A percentile compares a stretch with the other conserved stretches of the same genome.
These are phyloP conservation scores for Arxiozyma slooffiae DNA, from an alignment of 1,139 yeast genomes.

Conservation along the genomic window DNA sequence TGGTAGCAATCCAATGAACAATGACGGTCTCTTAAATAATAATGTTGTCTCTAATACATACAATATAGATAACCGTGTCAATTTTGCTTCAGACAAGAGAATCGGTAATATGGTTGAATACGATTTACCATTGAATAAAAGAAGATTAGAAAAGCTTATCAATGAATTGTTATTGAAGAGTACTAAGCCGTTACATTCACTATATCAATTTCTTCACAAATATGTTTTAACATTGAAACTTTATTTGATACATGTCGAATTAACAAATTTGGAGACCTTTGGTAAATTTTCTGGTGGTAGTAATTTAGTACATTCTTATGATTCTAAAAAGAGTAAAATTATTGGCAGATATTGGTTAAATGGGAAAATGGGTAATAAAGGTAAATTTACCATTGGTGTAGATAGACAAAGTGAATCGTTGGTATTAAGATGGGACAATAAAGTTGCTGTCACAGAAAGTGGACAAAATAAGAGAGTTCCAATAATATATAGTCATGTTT, in stretches of 20 bases:
- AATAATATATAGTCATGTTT: slow-evolving; percentile 24
- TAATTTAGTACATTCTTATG: slow-evolving; percentile 55
- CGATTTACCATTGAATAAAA: slow-evolving; percentile 31
- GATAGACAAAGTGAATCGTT: slow-evolving; percentile 41
- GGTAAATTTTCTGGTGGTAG: slow-evolving; percentile 59
- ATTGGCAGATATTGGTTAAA: slow-evolving; percentile 63
- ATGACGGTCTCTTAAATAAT: background rate
- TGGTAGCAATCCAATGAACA: background rate
- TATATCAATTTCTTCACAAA: slow-evolving; percentile 59
- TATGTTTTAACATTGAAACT: slow-evolving; percentile 69
- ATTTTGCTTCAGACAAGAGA: background rate
- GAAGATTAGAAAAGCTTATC: slow-evolving; percentile 35
- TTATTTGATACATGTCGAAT: slow-evolving; percentile 56
- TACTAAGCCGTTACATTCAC: slow-evolving; percentile 42
- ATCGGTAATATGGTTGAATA: slow-evolving; percentile 2
- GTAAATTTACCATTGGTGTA: slow-evolving; percentile 56
- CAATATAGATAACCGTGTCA: background rate
- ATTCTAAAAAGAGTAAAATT: slow-evolving; percentile 52
- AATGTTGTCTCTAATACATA: background rate
- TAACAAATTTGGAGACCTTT: slow-evolving; percentile 41
- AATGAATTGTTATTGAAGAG: slow-evolving; percentile 47
- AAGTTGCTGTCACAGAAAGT: slow-evolving; percentile 14
- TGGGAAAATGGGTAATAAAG: slow-evolving; percentile 39
- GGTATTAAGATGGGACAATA: slow-evolving; percentile 51
- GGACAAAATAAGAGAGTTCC: slow-evolving; percentile 21